These are phyloP conservation scores for Anaeramoeba flamelloides DNA, from an alignment of 78 protist species.

Conservation along the genomic window DNA sequence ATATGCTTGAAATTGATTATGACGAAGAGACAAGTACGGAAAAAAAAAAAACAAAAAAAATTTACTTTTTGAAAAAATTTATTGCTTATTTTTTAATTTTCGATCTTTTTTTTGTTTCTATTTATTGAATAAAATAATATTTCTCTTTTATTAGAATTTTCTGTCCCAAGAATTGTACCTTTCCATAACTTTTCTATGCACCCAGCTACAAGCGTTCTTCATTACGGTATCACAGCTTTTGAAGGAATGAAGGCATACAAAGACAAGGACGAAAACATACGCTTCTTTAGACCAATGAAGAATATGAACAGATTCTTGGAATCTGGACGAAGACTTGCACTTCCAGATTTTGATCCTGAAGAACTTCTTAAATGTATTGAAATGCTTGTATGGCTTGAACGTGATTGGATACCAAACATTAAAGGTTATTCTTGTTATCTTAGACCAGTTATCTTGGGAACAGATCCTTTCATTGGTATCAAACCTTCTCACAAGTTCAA, in stretches of 20 bases:
- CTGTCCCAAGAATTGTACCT: slow-evolving; percentile 53
- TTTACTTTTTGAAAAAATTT: no score
- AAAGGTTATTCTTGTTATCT: slow-evolving; percentile 80
- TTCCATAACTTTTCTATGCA: slow-evolving; percentile 51
- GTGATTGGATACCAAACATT: slow-evolving; percentile 71
- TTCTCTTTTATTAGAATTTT: slow-evolving; percentile 52
- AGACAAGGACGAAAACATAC: slow-evolving; percentile 15
- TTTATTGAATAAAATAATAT: no score
- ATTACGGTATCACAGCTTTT: slow-evolving; percentile 83
- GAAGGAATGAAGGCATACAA: slow-evolving; percentile 93
- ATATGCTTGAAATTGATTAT: slow-evolving; percentile 75
- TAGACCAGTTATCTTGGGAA: slow-evolving; percentile 82
- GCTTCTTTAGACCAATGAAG: slow-evolving; percentile 72
- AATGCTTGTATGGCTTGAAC: slow-evolving; percentile 61
- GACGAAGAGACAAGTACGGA: slow-evolving; percentile 28
- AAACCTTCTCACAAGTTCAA: slow-evolving; percentile 21
- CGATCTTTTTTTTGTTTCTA: no score
- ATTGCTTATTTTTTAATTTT: no score
- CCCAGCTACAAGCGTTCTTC: slow-evolving; percentile 65
- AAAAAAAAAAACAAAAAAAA: no score
- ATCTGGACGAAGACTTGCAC: slow-evolving; percentile 55
- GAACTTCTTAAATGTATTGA: slow-evolving; percentile 59
- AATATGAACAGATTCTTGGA: slow-evolving; percentile 59
- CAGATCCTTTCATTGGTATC: slow-evolving; percentile 52
- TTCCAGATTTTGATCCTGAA: slow-evolving; percentile 53